phyloP scores from a whole-genome alignment of 306 rosid species.

The Quercus glauca region DNA sequence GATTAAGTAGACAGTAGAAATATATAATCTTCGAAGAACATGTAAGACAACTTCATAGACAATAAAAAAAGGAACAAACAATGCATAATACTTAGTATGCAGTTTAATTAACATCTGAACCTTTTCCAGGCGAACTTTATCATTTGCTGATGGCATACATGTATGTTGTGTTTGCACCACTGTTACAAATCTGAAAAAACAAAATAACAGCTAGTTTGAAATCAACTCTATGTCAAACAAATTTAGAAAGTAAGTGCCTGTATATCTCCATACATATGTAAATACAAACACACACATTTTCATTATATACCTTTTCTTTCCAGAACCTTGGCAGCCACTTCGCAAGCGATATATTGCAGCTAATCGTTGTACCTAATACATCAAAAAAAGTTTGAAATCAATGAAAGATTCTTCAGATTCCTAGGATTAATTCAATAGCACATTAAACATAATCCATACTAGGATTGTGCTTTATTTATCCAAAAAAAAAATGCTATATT shows the following conservation, averaged over 20 bases:
- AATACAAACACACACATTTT: neutral
- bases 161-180: conserved; percentile 65
- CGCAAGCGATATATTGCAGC: conserved; percentile 68
- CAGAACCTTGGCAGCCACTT: conserved; percentile 71
- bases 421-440: neutral
- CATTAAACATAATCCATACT: neutral
- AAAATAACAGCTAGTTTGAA: conserved; percentile 20
- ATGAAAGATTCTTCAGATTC: neutral
- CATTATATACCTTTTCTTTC: conserved; percentile 59
- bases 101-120: conserved; percentile 33
- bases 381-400: conserved; percentile 10
- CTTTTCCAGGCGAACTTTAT: conserved; percentile 71
- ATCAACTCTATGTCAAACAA: neutral
- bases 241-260: neutral
- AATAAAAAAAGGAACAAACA: neutral
- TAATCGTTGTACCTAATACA: conserved; percentile 66
- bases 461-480: neutral
- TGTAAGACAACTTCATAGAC: too few species aligned
- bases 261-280: neutral
- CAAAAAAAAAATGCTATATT: neutral
- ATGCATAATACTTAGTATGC: conserved; percentile 12
- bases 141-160: conserved; percentile 74
- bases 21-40: neutral
- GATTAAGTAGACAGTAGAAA: neutral
- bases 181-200: conserved; percentile 71